These are phyloP conservation scores for Candida ipomoeae DNA, from an alignment of 805 yeast genomes.

Conservation along the genomic window DNA sequence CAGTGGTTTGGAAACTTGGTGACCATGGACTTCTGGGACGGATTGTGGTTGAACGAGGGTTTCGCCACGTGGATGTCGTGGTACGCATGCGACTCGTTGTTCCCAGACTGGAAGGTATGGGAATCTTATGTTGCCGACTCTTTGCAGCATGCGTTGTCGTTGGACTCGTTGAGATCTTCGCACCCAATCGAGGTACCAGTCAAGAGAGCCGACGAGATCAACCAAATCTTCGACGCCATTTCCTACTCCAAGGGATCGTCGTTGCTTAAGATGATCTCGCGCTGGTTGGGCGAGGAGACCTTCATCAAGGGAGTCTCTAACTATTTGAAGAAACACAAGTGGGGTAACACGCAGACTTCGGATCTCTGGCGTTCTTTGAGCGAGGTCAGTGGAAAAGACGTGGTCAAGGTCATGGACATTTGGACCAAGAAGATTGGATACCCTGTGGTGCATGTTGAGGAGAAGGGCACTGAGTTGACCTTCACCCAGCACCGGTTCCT, in stretches of 20 bases:
- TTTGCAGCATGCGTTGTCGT: constrained; percentile 66
- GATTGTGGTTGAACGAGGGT: constrained; percentile 84
- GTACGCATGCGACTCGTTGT: constrained; percentile 71
- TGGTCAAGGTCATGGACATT: constrained; percentile 65
- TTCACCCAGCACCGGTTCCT: constrained; percentile 72
- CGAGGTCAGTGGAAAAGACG: constrained; percentile 69
- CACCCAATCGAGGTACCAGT: constrained; percentile 87
- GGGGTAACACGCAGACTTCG: constrained; percentile 71
- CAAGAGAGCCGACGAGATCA: constrained; percentile 70
- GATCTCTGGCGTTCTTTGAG: constrained; percentile 75
- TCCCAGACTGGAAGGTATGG: constrained; percentile 87
- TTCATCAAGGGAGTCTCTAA: constrained; percentile 77
- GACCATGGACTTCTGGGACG: constrained; percentile 93
- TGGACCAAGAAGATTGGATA: constrained; percentile 81
- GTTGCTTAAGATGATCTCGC: constrained; percentile 71
- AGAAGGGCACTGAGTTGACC: constrained; percentile 42
- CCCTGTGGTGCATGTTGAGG: constrained; percentile 64
- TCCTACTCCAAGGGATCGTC: constrained; percentile 82
- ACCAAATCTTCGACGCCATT: constrained; percentile 81
- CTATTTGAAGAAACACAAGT: constrained; percentile 70
- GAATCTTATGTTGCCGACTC: constrained; percentile 75
- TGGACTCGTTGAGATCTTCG: constrained; percentile 78
- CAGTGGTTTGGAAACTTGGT: constrained; percentile 91
- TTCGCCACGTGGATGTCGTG: constrained; percentile 92
- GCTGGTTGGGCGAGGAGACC: constrained; percentile 73